Evolutionary conservation across 2,329 filamentous ascomycete genomes (phyloP).

Genomic region (Hypomyces rosellus): DNA sequence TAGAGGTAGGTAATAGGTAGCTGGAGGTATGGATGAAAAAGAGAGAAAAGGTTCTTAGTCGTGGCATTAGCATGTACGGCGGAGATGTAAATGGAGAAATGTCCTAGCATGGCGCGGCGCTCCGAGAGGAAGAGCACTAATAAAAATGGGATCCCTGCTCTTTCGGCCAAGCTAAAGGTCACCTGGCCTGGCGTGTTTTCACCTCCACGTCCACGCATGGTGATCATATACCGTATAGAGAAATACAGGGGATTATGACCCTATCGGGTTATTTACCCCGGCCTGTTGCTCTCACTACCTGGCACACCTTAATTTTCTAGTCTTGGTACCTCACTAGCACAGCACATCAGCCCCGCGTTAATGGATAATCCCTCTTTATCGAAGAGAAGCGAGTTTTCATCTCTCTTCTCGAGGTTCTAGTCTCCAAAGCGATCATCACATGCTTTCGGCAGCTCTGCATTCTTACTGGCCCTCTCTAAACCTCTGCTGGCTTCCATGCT

Average conservation of each 20-base stretch:
- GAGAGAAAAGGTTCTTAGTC: background rate
- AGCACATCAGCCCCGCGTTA: background rate
- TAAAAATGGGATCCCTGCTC: background rate
- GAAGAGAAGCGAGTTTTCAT: background rate
- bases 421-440: constrained; percentile 11
- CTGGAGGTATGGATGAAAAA: too few species aligned
- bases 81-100: too few species aligned
- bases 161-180: background rate
- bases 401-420: background rate
- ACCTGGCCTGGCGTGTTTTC: background rate
- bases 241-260: background rate
- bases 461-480: background rate
- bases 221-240: background rate
- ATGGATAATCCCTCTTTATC: background rate
- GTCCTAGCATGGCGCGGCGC: background rate
- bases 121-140: background rate
- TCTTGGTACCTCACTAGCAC: too few species aligned
- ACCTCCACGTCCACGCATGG: background rate
- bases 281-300: too few species aligned
- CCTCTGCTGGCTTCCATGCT: too few species aligned
- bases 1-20: too few species aligned
- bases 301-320: too few species aligned
- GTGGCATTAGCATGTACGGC: background rate
- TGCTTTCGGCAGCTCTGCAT: constrained; percentile 6
- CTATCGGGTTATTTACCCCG: constrained; percentile 1